Evolutionary conservation across 371 early-diverging fungal genomes (phyloP), one percentile per base, ranked within the genome.

Genomic region (Rhizomucor pusillus): DNA sequence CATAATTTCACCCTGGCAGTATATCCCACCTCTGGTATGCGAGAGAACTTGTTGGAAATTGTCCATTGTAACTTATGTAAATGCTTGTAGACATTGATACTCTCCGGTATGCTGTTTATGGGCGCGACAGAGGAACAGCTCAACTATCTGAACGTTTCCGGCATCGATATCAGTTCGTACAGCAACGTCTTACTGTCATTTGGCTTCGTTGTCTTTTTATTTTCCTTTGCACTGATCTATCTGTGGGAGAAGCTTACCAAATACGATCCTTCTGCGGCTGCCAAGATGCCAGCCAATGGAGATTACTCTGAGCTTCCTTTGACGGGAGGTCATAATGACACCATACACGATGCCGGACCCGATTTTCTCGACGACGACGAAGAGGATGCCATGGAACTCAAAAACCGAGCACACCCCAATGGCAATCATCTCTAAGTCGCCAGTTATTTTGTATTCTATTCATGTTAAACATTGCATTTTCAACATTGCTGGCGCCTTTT

Each of bases 21-120:
- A 78, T 41, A 49, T 80, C 20, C 71, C 79, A 12, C 73, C 81
- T 19, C 54, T 74, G 58, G 80, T 80, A 70, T 60, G 71, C 48
- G 2, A 13, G 4, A n/a, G n/a, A n/a, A n/a, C n/a, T n/a, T n/a
- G n/a, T n/a, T n/a, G n/a, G n/a, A n/a, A n/a, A n/a, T n/a, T n/a
- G n/a, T n/a, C n/a, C n/a, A n/a, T n/a, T n/a, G n/a, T n/a, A n/a
- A n/a, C n/a, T n/a, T n/a, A n/a, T n/a, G n/a, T 54, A 24, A 37
- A 13, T 24, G 35, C 35, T 20, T 35, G 12, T 62, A 75, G 75
- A 69, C 63, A 13, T 52, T 86, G 52, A 74, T 81, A 10, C 65
- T 85, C 48, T 70, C 86, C 33, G 87, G 87, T 39, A 50, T 82
- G 12, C 56, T 78, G 20, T 86, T 86, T 52, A 86, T 86, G 87